Evolutionary conservation across 306 rosid species (phyloP).

Genomic region (Ceratonia siliqua): DNA sequence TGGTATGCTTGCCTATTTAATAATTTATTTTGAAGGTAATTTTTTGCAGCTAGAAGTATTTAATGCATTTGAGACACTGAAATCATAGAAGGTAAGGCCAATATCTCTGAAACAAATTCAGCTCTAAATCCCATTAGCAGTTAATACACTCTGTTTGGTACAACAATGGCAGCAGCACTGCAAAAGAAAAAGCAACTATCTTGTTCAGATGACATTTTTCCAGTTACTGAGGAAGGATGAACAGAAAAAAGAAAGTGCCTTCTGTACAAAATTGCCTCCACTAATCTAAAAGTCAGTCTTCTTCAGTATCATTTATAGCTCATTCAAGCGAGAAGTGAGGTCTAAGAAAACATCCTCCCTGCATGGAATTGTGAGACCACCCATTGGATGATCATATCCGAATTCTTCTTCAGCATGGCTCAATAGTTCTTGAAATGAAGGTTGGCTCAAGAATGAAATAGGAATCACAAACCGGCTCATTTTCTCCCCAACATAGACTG

Average conservation of each 20-base stretch:
- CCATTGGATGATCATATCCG: slow-evolving; percentile 32
- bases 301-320: not conserved
- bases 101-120: too few species aligned
- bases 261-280: not conserved
- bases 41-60: too few species aligned
- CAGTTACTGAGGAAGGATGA: not conserved
- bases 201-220: not conserved
- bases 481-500: slow-evolving; percentile 31
- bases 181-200: not conserved
- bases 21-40: too few species aligned
- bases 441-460: slow-evolving; percentile 25
- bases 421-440: slow-evolving; percentile 22
- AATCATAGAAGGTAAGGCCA: too few species aligned
- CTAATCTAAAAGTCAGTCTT: not conserved
- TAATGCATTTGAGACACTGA: too few species aligned
- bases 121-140: too few species aligned
- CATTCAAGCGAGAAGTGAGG: slow-evolving; percentile 12
- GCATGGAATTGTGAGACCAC: slow-evolving; percentile 27
- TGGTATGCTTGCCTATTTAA: too few species aligned
- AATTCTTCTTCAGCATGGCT: too few species aligned
- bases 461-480: slow-evolving; percentile 27
- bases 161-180: too few species aligned
- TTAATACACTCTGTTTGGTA: too few species aligned
- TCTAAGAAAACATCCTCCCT: not conserved
- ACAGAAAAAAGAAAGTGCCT: too few species aligned